Conservation (phyloP, 192 early-diverging fungal species). For the Backusella westeae region DNA sequence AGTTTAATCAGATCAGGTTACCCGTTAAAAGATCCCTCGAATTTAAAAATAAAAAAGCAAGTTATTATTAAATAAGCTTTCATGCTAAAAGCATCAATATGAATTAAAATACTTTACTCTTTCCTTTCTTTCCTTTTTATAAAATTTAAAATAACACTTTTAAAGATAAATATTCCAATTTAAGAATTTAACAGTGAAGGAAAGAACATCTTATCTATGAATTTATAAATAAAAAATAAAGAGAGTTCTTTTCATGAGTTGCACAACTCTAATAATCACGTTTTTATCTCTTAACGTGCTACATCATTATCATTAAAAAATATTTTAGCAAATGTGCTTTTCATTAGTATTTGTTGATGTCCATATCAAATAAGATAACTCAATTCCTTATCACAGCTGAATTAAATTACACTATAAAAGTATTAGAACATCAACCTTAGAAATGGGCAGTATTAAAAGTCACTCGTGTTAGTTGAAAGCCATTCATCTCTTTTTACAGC, state of each 20-base stretch:
- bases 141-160: background rate
- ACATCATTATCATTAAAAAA: background rate
- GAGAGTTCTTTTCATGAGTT: background rate
- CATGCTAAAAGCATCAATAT: background rate
- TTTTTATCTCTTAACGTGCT: background rate
- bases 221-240: background rate
- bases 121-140: background rate
- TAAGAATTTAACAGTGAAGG: background rate
- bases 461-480: too few species aligned
- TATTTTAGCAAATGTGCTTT: background rate
- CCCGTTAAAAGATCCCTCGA: background rate
- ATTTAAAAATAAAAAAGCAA: background rate
- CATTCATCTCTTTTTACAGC: too few species aligned
- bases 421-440: too few species aligned
- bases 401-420: too few species aligned
- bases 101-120: background rate
- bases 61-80: background rate
- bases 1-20: background rate
- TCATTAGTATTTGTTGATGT: background rate
- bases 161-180: background rate
- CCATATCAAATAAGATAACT: background rate
- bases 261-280: background rate
- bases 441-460: too few species aligned
- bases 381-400: too few species aligned
- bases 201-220: background rate